Percentiles rank a stretch among this genome's conserved stretches.
These are phyloP conservation scores for Pseudogymnoascus sp. DNA, from an alignment of 2,329 filamentous ascomycete genomes.

Conservation along the genomic window DNA sequence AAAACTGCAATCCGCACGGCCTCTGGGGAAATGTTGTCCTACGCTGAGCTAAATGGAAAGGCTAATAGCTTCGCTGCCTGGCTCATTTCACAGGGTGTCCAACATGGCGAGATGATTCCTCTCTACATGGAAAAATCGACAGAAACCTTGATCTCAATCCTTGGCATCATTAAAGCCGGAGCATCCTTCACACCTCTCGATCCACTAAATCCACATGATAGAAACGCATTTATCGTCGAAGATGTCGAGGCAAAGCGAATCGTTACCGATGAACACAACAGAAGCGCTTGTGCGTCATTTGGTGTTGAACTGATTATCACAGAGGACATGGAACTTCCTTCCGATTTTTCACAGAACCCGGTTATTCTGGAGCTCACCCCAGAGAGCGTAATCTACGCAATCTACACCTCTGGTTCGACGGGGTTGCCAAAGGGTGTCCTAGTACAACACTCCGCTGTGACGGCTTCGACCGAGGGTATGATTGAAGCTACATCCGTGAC, in stretches of 20 bases:
- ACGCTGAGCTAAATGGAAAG: constrained; percentile 2
- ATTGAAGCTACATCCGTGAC: constrained; percentile 10
- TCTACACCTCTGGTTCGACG: constrained; percentile 9
- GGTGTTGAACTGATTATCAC: constrained; percentile 3
- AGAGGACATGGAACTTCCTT: background rate
- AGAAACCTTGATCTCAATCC: constrained; percentile 1
- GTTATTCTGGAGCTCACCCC: background rate
- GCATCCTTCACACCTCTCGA: constrained; percentile 5
- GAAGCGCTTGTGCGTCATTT: background rate
- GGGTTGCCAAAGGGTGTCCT: constrained; percentile 6
- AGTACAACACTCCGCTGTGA: background rate
- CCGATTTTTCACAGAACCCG: background rate
- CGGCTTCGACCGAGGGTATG: background rate
- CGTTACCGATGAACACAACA: background rate
- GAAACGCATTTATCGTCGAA: background rate
- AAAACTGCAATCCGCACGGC: background rate
- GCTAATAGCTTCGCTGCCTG: constrained; percentile 3
- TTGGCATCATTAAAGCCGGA: constrained; percentile 3
- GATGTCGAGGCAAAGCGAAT: background rate
- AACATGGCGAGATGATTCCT: constrained; percentile 7
- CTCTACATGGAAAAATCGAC: constrained; percentile 8
- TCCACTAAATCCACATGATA: background rate
- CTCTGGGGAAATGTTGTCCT: background rate
- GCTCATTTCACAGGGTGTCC: background rate
- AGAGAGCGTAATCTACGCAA: background rate